phyloP scores from a whole-genome alignment of 164 flowering plant species.

The Litsea cubeba region DNA sequence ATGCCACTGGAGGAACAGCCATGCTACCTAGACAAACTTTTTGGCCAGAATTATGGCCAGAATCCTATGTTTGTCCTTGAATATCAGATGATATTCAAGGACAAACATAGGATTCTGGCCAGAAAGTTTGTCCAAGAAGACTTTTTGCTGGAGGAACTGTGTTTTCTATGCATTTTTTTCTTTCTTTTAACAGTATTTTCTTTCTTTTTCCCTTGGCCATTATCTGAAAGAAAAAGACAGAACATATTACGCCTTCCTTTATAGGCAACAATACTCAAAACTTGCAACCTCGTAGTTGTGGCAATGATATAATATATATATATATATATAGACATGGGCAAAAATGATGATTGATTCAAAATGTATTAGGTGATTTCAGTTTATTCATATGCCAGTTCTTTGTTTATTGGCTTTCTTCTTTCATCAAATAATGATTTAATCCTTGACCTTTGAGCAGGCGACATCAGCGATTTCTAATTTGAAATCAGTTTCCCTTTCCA shows the following conservation, averaged over 20 bases:
- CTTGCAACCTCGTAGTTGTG: neutral
- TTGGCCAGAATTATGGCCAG: too few species aligned
- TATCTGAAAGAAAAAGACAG: neutral
- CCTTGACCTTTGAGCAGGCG: slow-evolving; percentile 24
- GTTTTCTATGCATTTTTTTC: neutral
- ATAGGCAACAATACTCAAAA: too few species aligned
- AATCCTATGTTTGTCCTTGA: too few species aligned
- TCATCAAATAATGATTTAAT: too few species aligned
- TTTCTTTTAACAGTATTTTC: too few species aligned
- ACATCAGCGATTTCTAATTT: slow-evolving; percentile 22
- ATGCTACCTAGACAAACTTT: too few species aligned
- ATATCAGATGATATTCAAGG: too few species aligned
- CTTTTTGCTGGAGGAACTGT: too few species aligned
- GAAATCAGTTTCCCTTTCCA: slow-evolving; percentile 35
- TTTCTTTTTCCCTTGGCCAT: neutral
- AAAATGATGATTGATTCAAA: neutral
- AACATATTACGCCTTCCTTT: too few species aligned
- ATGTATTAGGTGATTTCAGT: neutral
- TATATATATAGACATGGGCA: neutral
- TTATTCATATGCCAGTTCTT: neutral
- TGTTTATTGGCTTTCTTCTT: neutral
- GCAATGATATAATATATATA: neutral
- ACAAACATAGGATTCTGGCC: too few species aligned
- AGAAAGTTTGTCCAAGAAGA: too few species aligned
- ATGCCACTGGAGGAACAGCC: too few species aligned